Evolutionary conservation across 441 rosid genomes (phyloP).

Genomic region (Brassica hybrid): DNA sequence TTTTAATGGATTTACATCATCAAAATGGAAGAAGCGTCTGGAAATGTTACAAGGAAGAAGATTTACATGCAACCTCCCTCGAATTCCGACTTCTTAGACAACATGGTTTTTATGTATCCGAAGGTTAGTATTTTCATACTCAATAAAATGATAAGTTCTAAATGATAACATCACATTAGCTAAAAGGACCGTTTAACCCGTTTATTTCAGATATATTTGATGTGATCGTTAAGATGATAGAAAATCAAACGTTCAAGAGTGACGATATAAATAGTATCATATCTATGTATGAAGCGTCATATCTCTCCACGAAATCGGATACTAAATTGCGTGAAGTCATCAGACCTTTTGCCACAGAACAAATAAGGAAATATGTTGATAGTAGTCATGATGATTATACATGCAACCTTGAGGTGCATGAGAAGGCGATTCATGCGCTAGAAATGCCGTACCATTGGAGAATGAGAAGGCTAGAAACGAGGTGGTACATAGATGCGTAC

Average conservation of each 20-base stretch:
- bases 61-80: conserved; percentile 33
- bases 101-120: conserved; percentile 31
- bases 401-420: not conserved
- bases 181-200: too few species aligned
- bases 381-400: not conserved
- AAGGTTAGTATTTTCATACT: conserved; percentile 28
- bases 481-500: conserved; percentile 47
- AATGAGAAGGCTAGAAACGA: conserved; percentile 44
- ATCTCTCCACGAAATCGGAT: conserved; percentile 30
- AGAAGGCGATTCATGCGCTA: conserved; percentile 42
- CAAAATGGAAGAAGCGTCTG: not conserved
- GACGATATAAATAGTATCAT: conserved; percentile 28
- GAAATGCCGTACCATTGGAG: conserved; percentile 52
- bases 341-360: conserved; percentile 29
- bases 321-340: conserved; percentile 33
- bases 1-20: not conserved
- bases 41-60: not conserved
- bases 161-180: too few species aligned
- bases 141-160: not conserved
- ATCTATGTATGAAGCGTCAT: conserved; percentile 50
- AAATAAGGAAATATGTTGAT: conserved; percentile 25
- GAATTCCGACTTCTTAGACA: conserved; percentile 47
- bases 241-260: not conserved
- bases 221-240: not conserved
- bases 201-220: conserved; percentile 34